A percentile compares a stretch with the other conserved stretches of the same genome.
These are phyloP conservation scores for Comarum palustre DNA, from an alignment of 306 rosid genomes.

Conservation along the genomic window DNA sequence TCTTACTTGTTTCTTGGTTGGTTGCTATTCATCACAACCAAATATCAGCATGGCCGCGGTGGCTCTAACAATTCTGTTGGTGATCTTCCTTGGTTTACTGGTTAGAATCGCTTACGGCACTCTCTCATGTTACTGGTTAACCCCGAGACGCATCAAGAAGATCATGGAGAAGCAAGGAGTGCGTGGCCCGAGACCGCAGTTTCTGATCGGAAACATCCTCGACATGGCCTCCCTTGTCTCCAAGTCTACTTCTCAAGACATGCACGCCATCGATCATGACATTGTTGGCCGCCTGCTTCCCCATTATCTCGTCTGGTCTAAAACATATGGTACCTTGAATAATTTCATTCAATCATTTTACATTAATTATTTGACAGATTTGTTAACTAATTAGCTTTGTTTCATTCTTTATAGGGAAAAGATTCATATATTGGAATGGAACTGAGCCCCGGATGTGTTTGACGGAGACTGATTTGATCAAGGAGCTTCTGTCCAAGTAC, in stretches of 20 bases:
- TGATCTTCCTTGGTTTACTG: conserved; percentile 32
- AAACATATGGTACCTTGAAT: conserved; percentile 50
- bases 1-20: not conserved
- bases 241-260: conserved; percentile 63
- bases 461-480: conserved; percentile 41
- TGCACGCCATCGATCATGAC: conserved; percentile 69
- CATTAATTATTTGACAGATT: not conserved
- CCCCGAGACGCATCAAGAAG: conserved; percentile 65
- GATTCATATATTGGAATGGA: conserved; percentile 50
- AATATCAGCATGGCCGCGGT: conserved; percentile 34
- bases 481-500: conserved; percentile 42
- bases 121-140: conserved; percentile 55
- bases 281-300: conserved; percentile 80
- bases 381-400: not conserved
- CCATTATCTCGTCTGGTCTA: conserved; percentile 75
- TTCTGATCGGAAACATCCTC: conserved; percentile 66
- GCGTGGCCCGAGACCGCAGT: conserved; percentile 69
- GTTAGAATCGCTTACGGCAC: conserved; percentile 46
- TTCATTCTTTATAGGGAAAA: conserved; percentile 27
- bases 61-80: conserved; percentile 34
- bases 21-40: not conserved
- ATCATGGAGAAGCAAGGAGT: conserved; percentile 88
- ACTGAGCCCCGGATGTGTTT: conserved; percentile 52
- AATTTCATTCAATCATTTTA: not conserved
- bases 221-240: conserved; percentile 61